Conservation (phyloP, 225 moss, liverwort and hornwort genomes). For the Antitrichia curtipendula region DNA sequence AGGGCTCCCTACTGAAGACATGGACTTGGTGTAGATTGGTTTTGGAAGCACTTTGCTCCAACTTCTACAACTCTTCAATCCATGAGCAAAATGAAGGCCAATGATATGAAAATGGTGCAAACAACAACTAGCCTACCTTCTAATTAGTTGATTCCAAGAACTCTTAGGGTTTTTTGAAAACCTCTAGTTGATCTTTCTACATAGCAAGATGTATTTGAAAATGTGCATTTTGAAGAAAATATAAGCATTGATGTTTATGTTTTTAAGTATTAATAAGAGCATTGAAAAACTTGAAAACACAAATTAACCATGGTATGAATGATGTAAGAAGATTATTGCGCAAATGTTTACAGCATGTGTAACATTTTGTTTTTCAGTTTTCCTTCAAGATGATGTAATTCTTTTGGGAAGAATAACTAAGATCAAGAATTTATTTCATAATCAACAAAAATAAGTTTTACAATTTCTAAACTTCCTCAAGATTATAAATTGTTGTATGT, state of each 20-base stretch:
- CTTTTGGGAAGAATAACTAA: too few species aligned
- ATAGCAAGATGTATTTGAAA: not conserved
- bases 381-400: not conserved
- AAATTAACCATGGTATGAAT: not conserved
- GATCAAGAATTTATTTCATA: too few species aligned
- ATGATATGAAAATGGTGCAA: not conserved
- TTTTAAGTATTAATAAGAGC: not conserved
- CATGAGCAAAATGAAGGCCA: not conserved
- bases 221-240: not conserved
- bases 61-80: too few species aligned
- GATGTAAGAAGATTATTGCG: not conserved
- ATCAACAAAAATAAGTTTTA: too few species aligned
- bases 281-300: not conserved
- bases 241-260: not conserved
- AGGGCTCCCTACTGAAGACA: conserved; percentile 27
- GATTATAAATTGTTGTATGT: too few species aligned
- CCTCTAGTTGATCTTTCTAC: not conserved
- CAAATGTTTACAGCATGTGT: not conserved
- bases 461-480: too few species aligned
- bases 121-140: not conserved
- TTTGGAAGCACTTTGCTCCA: not conserved
- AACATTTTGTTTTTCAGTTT: not conserved
- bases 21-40: conserved; percentile 11
- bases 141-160: not conserved
- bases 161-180: not conserved